Conservation (phyloP, 1,284 basidiomycete species). For the Trichosporon faecale region DNA sequence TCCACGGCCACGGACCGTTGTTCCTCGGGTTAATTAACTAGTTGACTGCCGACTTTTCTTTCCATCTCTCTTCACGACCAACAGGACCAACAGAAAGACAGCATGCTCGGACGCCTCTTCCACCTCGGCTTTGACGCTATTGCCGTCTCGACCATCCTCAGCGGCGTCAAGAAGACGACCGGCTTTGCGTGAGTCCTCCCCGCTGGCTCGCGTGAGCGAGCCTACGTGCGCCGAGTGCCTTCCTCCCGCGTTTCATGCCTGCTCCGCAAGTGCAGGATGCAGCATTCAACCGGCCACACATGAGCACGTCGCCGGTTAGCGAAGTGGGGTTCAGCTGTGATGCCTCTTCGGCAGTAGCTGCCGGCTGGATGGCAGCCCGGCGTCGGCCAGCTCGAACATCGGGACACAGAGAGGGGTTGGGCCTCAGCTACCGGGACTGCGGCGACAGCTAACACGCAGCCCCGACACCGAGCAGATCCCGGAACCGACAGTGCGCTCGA, state of each 20-base stretch:
- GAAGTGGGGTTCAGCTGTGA: too few relatives aligned
- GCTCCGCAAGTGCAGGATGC: too few relatives aligned
- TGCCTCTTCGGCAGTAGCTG: too few relatives aligned
- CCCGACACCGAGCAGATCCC: conserved; percentile 66
- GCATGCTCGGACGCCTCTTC: conserved; percentile 67
- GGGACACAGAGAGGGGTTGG: too few relatives aligned
- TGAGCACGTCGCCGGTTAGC: too few relatives aligned
- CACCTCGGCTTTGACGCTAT: conserved; percentile 85
- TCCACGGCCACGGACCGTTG: background rate
- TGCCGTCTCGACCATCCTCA: conserved; percentile 80
- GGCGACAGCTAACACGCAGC: conserved; percentile 52
- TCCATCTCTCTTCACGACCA: background rate
- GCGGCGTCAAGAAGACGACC: conserved; percentile 85
- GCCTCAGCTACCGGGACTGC: too few relatives aligned
- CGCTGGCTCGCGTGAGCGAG: background rate
- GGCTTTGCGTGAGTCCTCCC: conserved; percentile 71
- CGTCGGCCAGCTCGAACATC: too few relatives aligned
- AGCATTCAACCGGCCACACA: too few relatives aligned
- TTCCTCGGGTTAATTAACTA: background rate
- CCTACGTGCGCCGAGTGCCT: background rate
- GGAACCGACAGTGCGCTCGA: conserved; percentile 69
- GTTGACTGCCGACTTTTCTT: background rate
- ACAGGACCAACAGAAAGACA: background rate
- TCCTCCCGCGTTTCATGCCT: too few relatives aligned
- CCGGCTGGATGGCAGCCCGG: too few relatives aligned